These are phyloP conservation scores for Phalaenopsis aphrodite DNA, from an alignment of 106 monocot genomes.

Conservation along the genomic window DNA sequence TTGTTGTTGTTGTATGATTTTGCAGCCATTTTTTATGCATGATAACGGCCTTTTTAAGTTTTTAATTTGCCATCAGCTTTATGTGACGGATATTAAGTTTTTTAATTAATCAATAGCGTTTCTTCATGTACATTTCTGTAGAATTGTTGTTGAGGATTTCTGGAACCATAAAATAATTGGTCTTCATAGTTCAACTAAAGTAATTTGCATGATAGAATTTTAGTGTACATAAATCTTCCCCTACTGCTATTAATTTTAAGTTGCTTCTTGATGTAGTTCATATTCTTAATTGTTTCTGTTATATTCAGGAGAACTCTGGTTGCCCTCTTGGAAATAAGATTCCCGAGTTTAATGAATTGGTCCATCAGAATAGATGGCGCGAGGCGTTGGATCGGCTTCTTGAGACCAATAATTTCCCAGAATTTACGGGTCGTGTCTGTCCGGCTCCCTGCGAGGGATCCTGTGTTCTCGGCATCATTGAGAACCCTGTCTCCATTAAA, in stretches of 20 bases:
- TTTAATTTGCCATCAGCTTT: no score
- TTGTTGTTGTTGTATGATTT: no score
- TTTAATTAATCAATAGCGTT: not conserved
- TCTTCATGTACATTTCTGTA: not conserved
- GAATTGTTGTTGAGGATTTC: not conserved
- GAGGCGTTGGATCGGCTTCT: slow-evolving; percentile 92
- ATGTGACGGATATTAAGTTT: not conserved
- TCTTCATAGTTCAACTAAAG: not conserved
- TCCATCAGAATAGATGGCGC: slow-evolving; percentile 90
- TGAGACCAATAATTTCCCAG: slow-evolving; percentile 99
- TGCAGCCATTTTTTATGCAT: no score
- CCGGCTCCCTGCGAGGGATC: slow-evolving; percentile 98
- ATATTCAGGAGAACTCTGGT: slow-evolving; percentile 78
- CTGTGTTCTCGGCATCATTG: slow-evolving; percentile 98
- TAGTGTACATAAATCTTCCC: not conserved
- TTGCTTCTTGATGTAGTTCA: not conserved
- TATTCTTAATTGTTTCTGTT: not conserved
- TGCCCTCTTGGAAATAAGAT: slow-evolving; percentile 99
- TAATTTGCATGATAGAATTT: not conserved
- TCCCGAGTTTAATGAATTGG: slow-evolving; percentile 95
- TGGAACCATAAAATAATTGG: not conserved
- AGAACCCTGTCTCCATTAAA: slow-evolving; percentile 97
- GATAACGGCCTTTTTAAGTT: no score
- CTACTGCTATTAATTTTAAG: no score
- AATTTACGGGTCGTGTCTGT: slow-evolving; percentile 96